Percentiles rank a stretch among this genome's conserved stretches.
Evolutionary conservation across 352 stramenopile genomes (phyloP).

Genomic region (Globisporangium mamillatum): DNA sequence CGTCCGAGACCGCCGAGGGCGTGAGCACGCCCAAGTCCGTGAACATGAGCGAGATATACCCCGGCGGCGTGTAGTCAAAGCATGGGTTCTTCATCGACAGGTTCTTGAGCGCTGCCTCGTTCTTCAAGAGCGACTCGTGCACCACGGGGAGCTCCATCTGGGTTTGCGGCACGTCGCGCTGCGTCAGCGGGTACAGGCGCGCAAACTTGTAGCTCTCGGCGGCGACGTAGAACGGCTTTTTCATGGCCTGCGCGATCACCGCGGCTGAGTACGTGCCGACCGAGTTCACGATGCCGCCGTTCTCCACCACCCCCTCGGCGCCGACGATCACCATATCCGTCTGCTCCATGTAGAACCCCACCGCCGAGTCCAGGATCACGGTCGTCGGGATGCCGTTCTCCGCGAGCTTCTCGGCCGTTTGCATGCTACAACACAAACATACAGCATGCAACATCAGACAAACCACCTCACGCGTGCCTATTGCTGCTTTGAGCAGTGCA

Average conservation of each 20-base stretch:
- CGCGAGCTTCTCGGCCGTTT: conserved; percentile 82
- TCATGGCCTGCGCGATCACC: conserved; percentile 92
- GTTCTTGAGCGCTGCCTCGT: conserved; percentile 31
- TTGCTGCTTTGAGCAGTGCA: too few relatives aligned
- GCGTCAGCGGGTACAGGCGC: conserved; percentile 96
- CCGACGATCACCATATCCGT: conserved; percentile 96
- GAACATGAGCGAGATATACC: conserved; percentile 98
- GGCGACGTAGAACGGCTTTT: conserved; percentile 98
- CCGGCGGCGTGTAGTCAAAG: conserved; percentile 96
- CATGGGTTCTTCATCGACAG: conserved; percentile 88
- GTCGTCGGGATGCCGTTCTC: conserved; percentile 92
- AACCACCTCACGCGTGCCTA: too few relatives aligned
- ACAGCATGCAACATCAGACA: not conserved
- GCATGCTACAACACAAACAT: conserved; percentile 24
- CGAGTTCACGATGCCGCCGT: conserved; percentile 97
- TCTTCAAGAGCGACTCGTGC: conserved; percentile 15
- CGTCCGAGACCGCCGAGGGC: conserved; percentile 96
- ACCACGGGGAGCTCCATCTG: conserved; percentile 46
- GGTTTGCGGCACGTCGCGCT: conserved; percentile 91
- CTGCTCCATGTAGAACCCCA: conserved; percentile 95
- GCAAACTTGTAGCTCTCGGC: conserved; percentile 99
- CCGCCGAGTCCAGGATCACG: conserved; percentile 94
- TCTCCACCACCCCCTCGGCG: conserved; percentile 96
- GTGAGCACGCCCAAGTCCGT: conserved; percentile 98
- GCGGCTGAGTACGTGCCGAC: conserved; percentile 95